A percentile compares a stretch with the other conserved stretches of the same genome.
Evolutionary conservation across 768 basidiomycete species (phyloP).

Genomic region (Podaxis pistillaris): DNA sequence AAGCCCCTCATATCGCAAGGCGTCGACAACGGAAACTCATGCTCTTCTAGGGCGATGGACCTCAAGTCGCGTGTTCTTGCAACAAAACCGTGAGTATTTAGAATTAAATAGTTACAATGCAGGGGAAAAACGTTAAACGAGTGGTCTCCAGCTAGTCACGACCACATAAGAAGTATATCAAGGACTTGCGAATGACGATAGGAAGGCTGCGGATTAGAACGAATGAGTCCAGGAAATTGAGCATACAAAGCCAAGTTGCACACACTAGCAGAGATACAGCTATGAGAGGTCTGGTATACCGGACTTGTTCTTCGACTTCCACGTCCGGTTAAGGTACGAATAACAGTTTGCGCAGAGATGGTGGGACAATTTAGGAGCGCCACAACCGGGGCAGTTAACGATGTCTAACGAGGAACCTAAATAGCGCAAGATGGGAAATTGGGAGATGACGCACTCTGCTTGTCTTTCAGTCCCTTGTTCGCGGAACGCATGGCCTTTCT

Average conservation of each 20-base stretch:
- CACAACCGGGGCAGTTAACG: conserved; percentile 88
- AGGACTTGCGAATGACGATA: neutral
- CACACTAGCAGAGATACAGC: conserved; percentile 6
- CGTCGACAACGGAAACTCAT: neutral
- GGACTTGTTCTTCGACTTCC: conserved; percentile 46
- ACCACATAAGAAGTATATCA: neutral
- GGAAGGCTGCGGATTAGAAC: neutral
- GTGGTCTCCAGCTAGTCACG: neutral
- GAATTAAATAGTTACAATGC: conserved; percentile 3
- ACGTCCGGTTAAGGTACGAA: conserved; percentile 61
- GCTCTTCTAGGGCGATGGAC: neutral
- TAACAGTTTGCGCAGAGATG: conserved; percentile 85
- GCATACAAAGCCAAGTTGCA: neutral
- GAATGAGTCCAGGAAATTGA: neutral
- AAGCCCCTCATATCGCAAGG: neutral
- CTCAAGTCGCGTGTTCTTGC: neutral
- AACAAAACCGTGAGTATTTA: conserved; percentile 1
- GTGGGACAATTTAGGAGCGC: conserved; percentile 83
- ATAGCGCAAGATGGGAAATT: neutral
- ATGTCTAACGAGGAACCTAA: conserved; percentile 56
- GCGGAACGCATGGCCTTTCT: conserved; percentile 93
- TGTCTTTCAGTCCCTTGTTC: conserved; percentile 94
- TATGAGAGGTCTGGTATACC: conserved; percentile 40
- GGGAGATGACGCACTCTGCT: conserved; percentile 61
- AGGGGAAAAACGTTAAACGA: neutral